These are phyloP conservation scores for Trichomonas gallinae DNA, from an alignment of 208 protist species.

Conservation along the genomic window DNA sequence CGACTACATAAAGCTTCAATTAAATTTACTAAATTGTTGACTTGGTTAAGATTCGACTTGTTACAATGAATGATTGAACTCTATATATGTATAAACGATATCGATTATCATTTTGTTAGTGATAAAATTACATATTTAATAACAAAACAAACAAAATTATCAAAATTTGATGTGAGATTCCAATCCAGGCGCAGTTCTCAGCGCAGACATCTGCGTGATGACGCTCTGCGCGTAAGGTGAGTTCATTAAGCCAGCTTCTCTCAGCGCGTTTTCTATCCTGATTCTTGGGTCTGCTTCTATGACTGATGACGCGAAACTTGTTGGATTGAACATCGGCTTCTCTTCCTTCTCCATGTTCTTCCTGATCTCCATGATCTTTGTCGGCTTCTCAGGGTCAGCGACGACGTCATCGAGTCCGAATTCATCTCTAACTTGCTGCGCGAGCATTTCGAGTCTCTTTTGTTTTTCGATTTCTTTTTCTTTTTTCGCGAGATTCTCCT, in stretches of 20 bases:
- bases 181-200: neutral
- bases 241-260: neutral
- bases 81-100: no score
- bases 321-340: neutral
- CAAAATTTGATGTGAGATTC: neutral
- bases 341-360: neutral
- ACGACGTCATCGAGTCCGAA: neutral
- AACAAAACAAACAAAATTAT: neutral
- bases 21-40: no score
- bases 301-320: neutral
- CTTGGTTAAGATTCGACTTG: no score
- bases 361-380: conserved; percentile 4
- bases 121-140: neutral
- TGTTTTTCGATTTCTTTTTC: neutral
- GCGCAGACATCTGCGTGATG: neutral
- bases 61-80: no score
- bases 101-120: no score
- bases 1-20: no score
- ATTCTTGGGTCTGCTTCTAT: conserved; percentile 18
- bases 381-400: neutral
- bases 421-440: neutral
- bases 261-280: neutral
- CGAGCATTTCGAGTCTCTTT: neutral
- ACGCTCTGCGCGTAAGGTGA: neutral
- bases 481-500: neutral